Evolutionary conservation across 202 grass and related monocot species (phyloP).

Genomic region (Setaria viridis): DNA sequence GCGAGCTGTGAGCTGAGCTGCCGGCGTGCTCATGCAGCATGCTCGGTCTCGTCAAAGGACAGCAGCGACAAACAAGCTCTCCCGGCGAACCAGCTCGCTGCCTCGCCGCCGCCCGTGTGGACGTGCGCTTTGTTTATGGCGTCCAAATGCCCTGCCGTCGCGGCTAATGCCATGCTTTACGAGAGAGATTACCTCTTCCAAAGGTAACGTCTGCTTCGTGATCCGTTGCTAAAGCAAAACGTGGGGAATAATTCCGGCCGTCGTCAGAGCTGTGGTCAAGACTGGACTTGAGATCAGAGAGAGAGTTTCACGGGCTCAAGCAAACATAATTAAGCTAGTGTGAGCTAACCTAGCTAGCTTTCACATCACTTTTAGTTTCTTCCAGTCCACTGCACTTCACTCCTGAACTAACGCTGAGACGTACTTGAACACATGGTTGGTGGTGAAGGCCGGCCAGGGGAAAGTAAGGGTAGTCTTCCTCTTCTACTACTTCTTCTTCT

Average conservation of each 20-base stretch:
- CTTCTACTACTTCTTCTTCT: background rate
- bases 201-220: background rate
- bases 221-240: constrained; percentile 42
- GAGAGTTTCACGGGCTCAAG: constrained; percentile 52
- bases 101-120: background rate
- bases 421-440: constrained; percentile 25
- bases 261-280: constrained; percentile 39
- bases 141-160: background rate
- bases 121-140: background rate
- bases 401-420: constrained; percentile 11
- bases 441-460: constrained; percentile 12
- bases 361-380: constrained; percentile 1
- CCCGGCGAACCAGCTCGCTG: background rate
- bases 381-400: background rate
- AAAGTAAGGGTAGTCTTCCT: background rate
- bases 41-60: constrained; percentile 31
- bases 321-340: constrained; percentile 18
- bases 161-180: constrained; percentile 30
- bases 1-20: background rate
- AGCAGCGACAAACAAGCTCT: background rate
- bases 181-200: background rate
- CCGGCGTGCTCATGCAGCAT: background rate
- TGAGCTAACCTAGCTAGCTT: constrained; percentile 9
- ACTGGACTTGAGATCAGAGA: background rate
- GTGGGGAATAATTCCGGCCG: constrained; percentile 37